A percentile compares a stretch with the other conserved stretches of the same genome.
phyloP scores from a whole-genome alignment of 331 rosid genomes.

The Ulmus americana region DNA sequence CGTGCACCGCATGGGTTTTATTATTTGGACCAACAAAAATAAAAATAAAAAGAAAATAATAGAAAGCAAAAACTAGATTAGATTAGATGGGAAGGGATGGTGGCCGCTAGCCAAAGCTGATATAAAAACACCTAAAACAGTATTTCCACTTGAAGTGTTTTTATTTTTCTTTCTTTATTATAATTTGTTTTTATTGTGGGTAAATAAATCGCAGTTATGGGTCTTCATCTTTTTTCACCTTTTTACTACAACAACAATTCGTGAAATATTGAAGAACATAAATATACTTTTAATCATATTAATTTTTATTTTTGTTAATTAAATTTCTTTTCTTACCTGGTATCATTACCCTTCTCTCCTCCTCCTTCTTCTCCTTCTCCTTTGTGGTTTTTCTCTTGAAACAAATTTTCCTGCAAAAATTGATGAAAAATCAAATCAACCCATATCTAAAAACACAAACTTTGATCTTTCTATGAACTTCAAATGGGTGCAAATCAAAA shows the following conservation, averaged over 20 bases:
- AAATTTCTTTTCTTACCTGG: conserved; percentile 37
- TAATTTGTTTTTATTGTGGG: conserved; percentile 18
- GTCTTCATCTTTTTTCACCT: conserved; percentile 36
- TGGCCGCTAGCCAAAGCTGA: conserved; percentile 43
- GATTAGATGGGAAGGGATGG: conserved; percentile 45
- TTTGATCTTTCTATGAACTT: not conserved
- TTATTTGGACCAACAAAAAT: conserved; percentile 26
- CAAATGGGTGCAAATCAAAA: conserved; percentile 14
- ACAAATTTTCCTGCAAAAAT: conserved; percentile 35
- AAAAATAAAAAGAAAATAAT: conserved; percentile 1
- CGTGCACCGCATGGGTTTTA: conserved; percentile 61
- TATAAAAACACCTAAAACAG: conserved; percentile 46
- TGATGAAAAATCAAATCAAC: not conserved
- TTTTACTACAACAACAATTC: conserved; percentile 40
- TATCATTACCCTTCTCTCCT: conserved; percentile 39
- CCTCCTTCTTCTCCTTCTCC: conserved; percentile 16
- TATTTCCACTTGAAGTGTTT: conserved; percentile 47
- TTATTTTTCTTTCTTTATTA: not conserved
- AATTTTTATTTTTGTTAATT: not conserved
- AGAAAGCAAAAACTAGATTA: conserved; percentile 11
- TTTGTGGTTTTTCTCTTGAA: not conserved
- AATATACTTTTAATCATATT: too few species aligned
- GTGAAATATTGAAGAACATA: conserved; percentile 28
- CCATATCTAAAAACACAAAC: not conserved
- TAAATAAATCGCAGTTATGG: conserved; percentile 30